phyloP scores from a whole-genome alignment of 2,329 filamentous ascomycete genomes.

The Hypoxylon sp. region DNA sequence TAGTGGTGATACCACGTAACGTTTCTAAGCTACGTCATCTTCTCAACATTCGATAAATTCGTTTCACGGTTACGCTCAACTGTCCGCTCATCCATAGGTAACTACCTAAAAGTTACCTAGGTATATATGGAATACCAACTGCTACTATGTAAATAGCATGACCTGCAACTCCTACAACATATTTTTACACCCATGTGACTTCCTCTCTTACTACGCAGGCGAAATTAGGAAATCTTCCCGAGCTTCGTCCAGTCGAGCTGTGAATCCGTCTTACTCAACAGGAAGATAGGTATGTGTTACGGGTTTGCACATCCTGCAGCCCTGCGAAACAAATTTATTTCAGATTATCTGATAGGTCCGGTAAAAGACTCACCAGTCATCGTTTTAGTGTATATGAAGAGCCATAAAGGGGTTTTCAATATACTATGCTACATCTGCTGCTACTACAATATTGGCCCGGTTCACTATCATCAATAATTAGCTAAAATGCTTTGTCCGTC shows the following conservation, averaged over 20 bases:
- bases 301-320: conserved; percentile 15
- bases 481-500: too few relatives aligned
- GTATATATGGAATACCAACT: background rate
- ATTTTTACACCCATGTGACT: conserved; percentile 17
- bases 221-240: conserved; percentile 16
- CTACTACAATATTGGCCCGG: too few relatives aligned
- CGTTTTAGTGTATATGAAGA: too few relatives aligned
- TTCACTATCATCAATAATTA: too few relatives aligned
- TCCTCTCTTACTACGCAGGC: conserved; percentile 28
- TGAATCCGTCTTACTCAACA: conserved; percentile 18
- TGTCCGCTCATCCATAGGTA: too few relatives aligned
- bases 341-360: conserved; percentile 23
- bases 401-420: too few relatives aligned
- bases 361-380: conserved; percentile 21
- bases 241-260: conserved; percentile 11
- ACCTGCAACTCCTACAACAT: too few relatives aligned
- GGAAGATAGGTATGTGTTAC: background rate
- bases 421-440: conserved; percentile 9
- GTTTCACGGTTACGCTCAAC: background rate
- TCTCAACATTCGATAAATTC: conserved; percentile 8
- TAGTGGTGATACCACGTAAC: conserved; percentile 8
- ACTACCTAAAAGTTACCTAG: background rate
- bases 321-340: conserved; percentile 18
- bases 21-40: conserved; percentile 24
- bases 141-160: too few relatives aligned